Evolutionary conservation across 768 basidiomycete species (phyloP), one percentile per base, ranked within the genome.

Genomic region (Punctularia strigosozonata): DNA sequence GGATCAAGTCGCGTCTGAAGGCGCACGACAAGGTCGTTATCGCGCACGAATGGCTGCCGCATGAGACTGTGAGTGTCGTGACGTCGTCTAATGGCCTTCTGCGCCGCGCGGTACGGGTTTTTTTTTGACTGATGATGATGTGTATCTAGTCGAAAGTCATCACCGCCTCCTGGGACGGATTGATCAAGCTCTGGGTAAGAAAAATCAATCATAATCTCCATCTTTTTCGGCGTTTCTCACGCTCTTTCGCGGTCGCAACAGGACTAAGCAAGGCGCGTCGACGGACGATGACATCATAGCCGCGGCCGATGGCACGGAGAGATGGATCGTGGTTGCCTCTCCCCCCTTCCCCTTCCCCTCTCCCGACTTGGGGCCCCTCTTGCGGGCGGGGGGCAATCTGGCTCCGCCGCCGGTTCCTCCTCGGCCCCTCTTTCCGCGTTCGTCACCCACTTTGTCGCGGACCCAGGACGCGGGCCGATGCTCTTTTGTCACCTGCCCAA

Each of bases 1-100:
- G 88, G 46, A 91, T 98, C 58, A 88, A 92, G 63, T 89, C 84
- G 40, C 69, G 88, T 26, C 60, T 98, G 40, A 77, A 78, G 46
- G 89, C 88, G 3, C 95, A 98, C 58, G 77, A 73, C 10, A 90
- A 97, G 62, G 94, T 95, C n/a, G 87, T 98, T 37, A 97, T 99
- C 50, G 76, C 89, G 17, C 95, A 99, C 53, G 88, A 88, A 54
- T 99, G 95, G 95, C 62, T 99, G 43, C 95, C 94, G 37, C 92
- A 99, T 56, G 95, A 99, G 57, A 79, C 84, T 31, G 94, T 95
- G 55, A 62, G 89, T 73, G 31, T 19, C 25, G 4, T 21, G 5
- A 10, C 12, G 21, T 35, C 6, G 21, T 41, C 47, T 50, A 41
- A 53, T 5, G 13, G 40, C 25, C n/a, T n/a, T n/a, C n/a, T n/a